phyloP scores from a whole-genome alignment of 345 rosid species.

The Aquilaria yunnanensis region DNA sequence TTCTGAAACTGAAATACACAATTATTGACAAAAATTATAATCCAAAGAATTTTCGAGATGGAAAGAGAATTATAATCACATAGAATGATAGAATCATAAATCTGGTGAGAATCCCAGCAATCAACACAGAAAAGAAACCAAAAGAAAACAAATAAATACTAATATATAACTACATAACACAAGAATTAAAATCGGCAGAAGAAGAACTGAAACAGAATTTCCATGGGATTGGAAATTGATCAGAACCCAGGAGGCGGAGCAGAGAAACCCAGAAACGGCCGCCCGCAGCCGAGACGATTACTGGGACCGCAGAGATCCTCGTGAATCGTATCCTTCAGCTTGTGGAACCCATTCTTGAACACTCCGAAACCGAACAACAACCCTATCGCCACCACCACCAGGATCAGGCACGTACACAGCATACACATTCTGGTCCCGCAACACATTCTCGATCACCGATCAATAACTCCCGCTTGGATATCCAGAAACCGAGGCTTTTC shows the following conservation, averaged over 20 bases:
- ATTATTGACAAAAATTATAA: no score
- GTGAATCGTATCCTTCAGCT: conserved; percentile 52
- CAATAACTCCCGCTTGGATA: background rate
- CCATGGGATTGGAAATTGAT: background rate
- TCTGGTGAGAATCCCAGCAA: background rate
- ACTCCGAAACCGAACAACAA: conserved; percentile 80
- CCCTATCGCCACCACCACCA: conserved; percentile 64
- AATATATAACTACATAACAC: background rate
- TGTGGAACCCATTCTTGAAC: conserved; percentile 74
- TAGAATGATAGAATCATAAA: background rate
- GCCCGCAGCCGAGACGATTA: conserved; percentile 13
- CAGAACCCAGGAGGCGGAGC: conserved; percentile 30
- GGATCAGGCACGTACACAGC: conserved; percentile 62
- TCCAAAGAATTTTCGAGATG: no score
- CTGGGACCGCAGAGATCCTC: conserved; percentile 28
- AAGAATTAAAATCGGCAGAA: background rate
- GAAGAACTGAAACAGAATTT: background rate
- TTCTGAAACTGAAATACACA: no score
- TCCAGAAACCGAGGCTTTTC: background rate
- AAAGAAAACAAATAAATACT: background rate
- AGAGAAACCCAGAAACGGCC: conserved; percentile 47
- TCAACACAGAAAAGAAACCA: background rate
- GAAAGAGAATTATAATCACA: no score
- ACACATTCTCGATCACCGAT: conserved; percentile 42
- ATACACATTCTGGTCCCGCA: conserved; percentile 65